Base-by-base conservation (phyloP, 2,329 filamentous ascomycete species). In the Dactylella cylindrospora region DNA sequence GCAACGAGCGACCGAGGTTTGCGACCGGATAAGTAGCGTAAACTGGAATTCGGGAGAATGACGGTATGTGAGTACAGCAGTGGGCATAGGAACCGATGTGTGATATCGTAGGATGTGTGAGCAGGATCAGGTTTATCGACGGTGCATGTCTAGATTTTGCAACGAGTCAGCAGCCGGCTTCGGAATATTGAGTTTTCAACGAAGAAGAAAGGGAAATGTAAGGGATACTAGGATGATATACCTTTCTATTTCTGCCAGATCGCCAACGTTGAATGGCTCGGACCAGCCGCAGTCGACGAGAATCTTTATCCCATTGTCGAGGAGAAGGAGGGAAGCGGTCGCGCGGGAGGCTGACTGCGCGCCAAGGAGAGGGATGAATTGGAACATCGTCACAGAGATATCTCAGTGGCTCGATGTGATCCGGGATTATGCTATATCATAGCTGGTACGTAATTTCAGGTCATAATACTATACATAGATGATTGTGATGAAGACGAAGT, bases 251-350 rank as follows among this genome's bases (percentile, higher is more conserved):
- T 93, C 88, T 69, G 84, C 84, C 46, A 98, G 81, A 77, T 88
- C 86, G 65, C 81, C 80, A 25, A 83, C 81, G 71, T 95, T 86
- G 72, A 98, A 97, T 1, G 81, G 81, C 72, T 95, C 89, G 72
- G 97, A 90, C 93, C 93, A 98, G 61, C 93, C 93, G 36, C 96
- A 85, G 71, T 96, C 91, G 29, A 98, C 83, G 49, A 98, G 80
- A 46, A 98, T 83, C 74, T 97, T 97, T 75, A 98, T 86, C 59
- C 91, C 93, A 66, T 91, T 91, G 76, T 98, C 93, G 52, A 98
- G 85, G 76, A 97, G 91, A 40, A 98, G 78, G 28, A 98, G 82
- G n/a, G 93, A 97, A 73, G 96, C 90, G 66, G 90, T 94, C 35
- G 91, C 90, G 57, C 84, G 79, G 39, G 89, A 93, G 67, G 86